Conservation (phyloP, 2,329 filamentous ascomycete species). For the Juglanconis sp. region DNA sequence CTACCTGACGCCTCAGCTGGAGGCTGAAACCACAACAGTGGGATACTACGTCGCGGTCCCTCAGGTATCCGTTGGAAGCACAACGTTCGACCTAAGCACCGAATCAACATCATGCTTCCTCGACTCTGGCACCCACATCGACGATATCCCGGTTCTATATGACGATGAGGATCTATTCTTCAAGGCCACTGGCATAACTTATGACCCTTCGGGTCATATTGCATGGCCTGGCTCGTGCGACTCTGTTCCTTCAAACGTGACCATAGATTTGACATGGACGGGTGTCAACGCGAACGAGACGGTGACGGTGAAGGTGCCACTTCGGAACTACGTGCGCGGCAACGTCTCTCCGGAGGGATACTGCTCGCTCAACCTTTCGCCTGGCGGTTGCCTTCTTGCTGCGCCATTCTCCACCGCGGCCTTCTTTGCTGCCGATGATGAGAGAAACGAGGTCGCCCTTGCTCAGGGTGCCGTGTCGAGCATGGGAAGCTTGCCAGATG, state of each 20-base stretch:
- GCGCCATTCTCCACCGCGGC: slow-evolving; percentile 29
- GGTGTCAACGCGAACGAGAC: slow-evolving; percentile 21
- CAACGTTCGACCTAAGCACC: slow-evolving; percentile 16
- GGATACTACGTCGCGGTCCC: slow-evolving; percentile 24
- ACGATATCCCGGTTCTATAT: slow-evolving; percentile 22
- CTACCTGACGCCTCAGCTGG: slow-evolving; percentile 1
- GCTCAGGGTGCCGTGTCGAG: slow-evolving; percentile 31
- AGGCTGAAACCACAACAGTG: background rate
- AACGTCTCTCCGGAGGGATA: slow-evolving; percentile 18
- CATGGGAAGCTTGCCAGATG: slow-evolving; percentile 16
- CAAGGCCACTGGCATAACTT: slow-evolving; percentile 20
- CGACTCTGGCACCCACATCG: slow-evolving; percentile 29
- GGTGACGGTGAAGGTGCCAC: slow-evolving; percentile 27
- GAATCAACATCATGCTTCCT: slow-evolving; percentile 24
- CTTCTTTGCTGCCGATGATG: slow-evolving; percentile 32
- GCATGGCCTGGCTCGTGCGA: slow-evolving; percentile 29
- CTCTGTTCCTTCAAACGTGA: slow-evolving; percentile 25
- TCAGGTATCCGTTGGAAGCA: slow-evolving; percentile 22
- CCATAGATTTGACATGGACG: slow-evolving; percentile 25
- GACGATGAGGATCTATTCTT: slow-evolving; percentile 19
- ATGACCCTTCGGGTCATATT: slow-evolving; percentile 18
- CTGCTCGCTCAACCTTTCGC: slow-evolving; percentile 27
- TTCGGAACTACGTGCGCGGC: slow-evolving; percentile 30
- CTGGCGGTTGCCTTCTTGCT: slow-evolving; percentile 27
- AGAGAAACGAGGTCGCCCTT: slow-evolving; percentile 26